Percentiles rank a stretch among this genome's conserved stretches.
phyloP scores from a whole-genome alignment of 371 early-diverging fungal genomes.

The Syncephalastrum monosporum region DNA sequence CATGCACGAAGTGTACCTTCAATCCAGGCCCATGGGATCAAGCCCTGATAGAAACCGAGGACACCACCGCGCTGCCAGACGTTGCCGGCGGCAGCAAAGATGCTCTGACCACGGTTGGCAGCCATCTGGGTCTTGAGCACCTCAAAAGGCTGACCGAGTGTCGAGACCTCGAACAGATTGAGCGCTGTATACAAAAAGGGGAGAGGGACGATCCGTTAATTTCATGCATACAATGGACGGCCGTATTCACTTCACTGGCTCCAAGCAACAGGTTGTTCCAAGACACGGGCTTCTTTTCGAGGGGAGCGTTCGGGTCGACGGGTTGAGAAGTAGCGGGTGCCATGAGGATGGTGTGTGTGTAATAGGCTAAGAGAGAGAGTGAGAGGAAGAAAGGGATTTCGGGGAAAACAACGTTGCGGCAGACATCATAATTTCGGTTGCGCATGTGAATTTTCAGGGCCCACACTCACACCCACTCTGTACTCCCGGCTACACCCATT shows the following conservation, averaged over 20 bases:
- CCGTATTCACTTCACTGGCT: slow-evolving; percentile 27
- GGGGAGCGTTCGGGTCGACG: slow-evolving; percentile 37
- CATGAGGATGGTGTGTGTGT: slow-evolving; percentile 11
- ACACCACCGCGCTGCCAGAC: slow-evolving; percentile 81
- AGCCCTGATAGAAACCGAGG: slow-evolving; percentile 80
- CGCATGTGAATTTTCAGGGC: no score
- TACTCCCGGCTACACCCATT: no score
- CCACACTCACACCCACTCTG: no score
- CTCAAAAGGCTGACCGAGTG: slow-evolving; percentile 90
- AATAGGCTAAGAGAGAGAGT: slow-evolving; percentile 2
- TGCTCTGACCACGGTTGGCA: slow-evolving; percentile 78
- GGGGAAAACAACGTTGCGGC: no score
- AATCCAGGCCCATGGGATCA: slow-evolving; percentile 92
- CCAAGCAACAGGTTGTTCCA: slow-evolving; percentile 65
- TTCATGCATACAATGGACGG: no score
- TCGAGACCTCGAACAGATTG: slow-evolving; percentile 84
- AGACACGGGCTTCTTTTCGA: slow-evolving; percentile 63
- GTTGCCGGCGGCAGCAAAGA: slow-evolving; percentile 58
- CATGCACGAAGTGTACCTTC: slow-evolving; percentile 40
- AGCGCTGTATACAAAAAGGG: slow-evolving; percentile 28
- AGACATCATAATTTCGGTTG: no score
- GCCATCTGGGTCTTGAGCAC: slow-evolving; percentile 89
- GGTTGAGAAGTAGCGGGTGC: slow-evolving; percentile 22
- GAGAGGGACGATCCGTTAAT: no score
- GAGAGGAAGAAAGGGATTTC: slow-evolving; percentile 3